Evolutionary conservation across 164 flowering plant genomes (phyloP), one percentile per base, ranked within the genome.

Genomic region (Kalanchoe fedtschenkoi): DNA sequence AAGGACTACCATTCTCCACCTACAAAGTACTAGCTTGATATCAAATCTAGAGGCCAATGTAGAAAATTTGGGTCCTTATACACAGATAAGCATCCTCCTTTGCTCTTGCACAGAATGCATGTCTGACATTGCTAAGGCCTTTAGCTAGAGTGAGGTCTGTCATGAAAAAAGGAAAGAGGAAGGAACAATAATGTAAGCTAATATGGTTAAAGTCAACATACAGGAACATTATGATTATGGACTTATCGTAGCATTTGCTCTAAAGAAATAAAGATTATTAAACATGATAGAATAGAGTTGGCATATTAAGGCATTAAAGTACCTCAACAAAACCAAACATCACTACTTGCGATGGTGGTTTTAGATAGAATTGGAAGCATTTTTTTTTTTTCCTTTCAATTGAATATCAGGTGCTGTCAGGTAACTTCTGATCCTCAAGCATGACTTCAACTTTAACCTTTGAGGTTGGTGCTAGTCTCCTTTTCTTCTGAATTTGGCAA

Each of bases 371-470:
- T 22, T 21, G 54, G 54, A 51, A 51, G 7, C 56, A 24, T n/a
- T n/a, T n/a, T 51, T 47, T 22, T 11, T 22, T 14, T 47, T 6
- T 22, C 3, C 54, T 47, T 22, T 22, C 54, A 22, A 22, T 47
- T 21, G 22, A 47, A 6, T 22, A 22, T 7, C 29, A 44, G 8
- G 53, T n/a, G 14, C 8, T 1, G 54, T 19, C 24, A 22, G 54
- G 11, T 22, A 21, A n/a, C 54, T 47, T 47, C 54, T 47, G 54
- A 58, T 58, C 61, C 34, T 58, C 61, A 9, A 29, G 38, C 21
- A 8, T 30, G 21, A 30, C 26, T 32, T 58, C 38, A 14, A 17
- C 38, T 7, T 33, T 58, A 32, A 34, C 61, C 24, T 32, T 32
- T 3, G 28, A 29, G 29, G 24, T 1, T 58, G 24, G 35, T 17